Percentiles rank a stretch among this genome's conserved stretches.
Evolutionary conservation across 1,284 basidiomycete genomes (phyloP).

Genomic region (Ustilago nuda): DNA sequence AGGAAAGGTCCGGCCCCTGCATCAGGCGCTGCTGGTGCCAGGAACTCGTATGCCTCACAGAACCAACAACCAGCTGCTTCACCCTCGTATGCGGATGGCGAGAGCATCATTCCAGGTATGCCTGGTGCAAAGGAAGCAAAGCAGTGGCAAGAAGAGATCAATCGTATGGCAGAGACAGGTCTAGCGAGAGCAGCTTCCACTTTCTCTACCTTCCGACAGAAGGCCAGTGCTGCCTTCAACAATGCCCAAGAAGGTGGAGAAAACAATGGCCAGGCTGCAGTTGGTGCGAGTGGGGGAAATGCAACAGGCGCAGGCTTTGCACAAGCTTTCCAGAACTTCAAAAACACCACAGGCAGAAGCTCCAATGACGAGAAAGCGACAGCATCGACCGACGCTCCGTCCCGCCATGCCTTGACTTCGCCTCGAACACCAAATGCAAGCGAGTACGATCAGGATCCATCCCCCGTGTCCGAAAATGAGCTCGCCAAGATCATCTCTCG

Average conservation of each 20-base stretch:
- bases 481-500: slow-evolving; percentile 60
- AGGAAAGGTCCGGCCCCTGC: slow-evolving; percentile 13
- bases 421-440: slow-evolving; percentile 45
- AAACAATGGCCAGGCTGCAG: slow-evolving; percentile 14
- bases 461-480: slow-evolving; percentile 59
- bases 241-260: slow-evolving; percentile 18
- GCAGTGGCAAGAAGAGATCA: slow-evolving; percentile 62
- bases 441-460: slow-evolving; percentile 56
- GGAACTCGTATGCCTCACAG: slow-evolving; percentile 17
- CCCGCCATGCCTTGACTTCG: slow-evolving; percentile 22
- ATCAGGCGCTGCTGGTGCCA: slow-evolving; percentile 16
- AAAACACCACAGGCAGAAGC: slow-evolving; percentile 17
- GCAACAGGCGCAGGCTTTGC: slow-evolving; percentile 27
- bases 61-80: slow-evolving; percentile 15
- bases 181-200: slow-evolving; percentile 57
- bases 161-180: slow-evolving; percentile 56
- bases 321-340: slow-evolving; percentile 38
- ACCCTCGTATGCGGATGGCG: slow-evolving; percentile 22
- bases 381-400: not conserved
- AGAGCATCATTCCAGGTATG: slow-evolving; percentile 48
- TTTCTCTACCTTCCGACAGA: slow-evolving; percentile 54
- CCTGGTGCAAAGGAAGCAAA: slow-evolving; percentile 62
- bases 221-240: slow-evolving; percentile 51
- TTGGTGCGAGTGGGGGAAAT: slow-evolving; percentile 1
- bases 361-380: slow-evolving; percentile 11